Base-by-base conservation (phyloP, 2,329 filamentous ascomycete genomes). In the Drechslerella dactyloides region DNA sequence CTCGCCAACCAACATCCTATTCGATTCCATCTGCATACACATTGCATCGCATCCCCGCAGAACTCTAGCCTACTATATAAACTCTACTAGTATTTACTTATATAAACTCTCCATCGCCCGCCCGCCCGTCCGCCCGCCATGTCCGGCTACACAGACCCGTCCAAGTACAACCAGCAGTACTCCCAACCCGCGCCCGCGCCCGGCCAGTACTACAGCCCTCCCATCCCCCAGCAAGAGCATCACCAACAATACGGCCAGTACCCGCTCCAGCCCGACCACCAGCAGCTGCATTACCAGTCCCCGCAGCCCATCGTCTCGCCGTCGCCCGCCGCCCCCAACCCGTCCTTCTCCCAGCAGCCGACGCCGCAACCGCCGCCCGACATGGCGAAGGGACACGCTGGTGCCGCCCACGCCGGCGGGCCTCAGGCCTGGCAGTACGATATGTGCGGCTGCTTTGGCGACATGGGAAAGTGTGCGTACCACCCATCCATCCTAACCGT, bases 401-500 rank as follows among this genome's bases (percentile, higher is more conserved):
- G 35, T 54, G 17, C 23, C 21, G 52, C 37, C 35, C 50, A 57
- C 24, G 15, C 21, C 10, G n/a, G 10, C 17, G 53, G 66, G 17
- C 61, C 70, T 0, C 44, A 51, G n/a, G n/a, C 53, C 24, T 75
- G 74, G 74, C 50, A 75, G 61, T 52, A 72, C 24, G 72, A 68
- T 7, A 55, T 75, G 68, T 75, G 64, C 33, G 23, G 52, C 17
- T 75, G 74, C 23, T 75, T 75, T 48, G 59, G 54, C 11, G 58
- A 75, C 33, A 64, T 51, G 13, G 74, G 74, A 4, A 63, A 72
- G 46, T 75, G 74, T 75, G 62, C 56, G 74, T 58, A 6, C 11
- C 8, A 24, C 11, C 19, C 15, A 24, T 21, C 33, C 24, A 24
- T 44, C 35, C 40, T 40, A 15, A 17, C 37, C 3, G 6, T 27